Evolutionary conservation across 352 stramenopile species (phyloP).

Genomic region (Pythium phragmitis): DNA sequence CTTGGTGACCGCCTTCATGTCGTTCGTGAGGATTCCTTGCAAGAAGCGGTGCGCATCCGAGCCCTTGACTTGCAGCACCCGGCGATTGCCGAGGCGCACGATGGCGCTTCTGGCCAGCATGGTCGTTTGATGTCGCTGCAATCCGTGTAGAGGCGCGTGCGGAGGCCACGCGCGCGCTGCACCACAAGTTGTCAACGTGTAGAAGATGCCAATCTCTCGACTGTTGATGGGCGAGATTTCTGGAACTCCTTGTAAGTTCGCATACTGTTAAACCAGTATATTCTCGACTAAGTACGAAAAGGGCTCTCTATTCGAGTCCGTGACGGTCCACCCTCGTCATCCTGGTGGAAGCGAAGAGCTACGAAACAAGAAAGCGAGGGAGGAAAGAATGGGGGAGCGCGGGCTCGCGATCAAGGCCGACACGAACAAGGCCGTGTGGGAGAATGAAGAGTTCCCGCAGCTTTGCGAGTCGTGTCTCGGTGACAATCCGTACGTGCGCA

Average conservation of each 20-base stretch:
- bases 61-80: conserved; percentile 71
- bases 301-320: conserved; percentile 6
- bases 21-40: conserved; percentile 83
- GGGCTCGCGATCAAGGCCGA: conserved; percentile 88
- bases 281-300: conserved; percentile 3
- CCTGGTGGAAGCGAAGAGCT: conserved; percentile 21
- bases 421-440: conserved; percentile 82
- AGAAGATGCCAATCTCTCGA: not conserved
- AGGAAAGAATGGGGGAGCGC: conserved; percentile 68
- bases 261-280: conserved; percentile 14
- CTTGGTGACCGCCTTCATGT: conserved; percentile 62
- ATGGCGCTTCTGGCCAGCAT: conserved; percentile 45
- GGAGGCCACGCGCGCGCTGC: not conserved
- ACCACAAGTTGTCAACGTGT: not conserved
- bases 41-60: conserved; percentile 70
- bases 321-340: not conserved
- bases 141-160: not conserved
- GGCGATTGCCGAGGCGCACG: conserved; percentile 46
- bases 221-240: conserved; percentile 1
- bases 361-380: not conserved
- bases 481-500: conserved; percentile 99
- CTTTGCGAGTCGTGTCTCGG: conserved; percentile 98
- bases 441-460: conserved; percentile 97
- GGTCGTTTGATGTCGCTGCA: not conserved
- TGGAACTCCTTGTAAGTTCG: conserved; percentile 11